Evolutionary conservation across 176 grass and related monocot genomes (phyloP).

Genomic region (Musa beccarii): DNA sequence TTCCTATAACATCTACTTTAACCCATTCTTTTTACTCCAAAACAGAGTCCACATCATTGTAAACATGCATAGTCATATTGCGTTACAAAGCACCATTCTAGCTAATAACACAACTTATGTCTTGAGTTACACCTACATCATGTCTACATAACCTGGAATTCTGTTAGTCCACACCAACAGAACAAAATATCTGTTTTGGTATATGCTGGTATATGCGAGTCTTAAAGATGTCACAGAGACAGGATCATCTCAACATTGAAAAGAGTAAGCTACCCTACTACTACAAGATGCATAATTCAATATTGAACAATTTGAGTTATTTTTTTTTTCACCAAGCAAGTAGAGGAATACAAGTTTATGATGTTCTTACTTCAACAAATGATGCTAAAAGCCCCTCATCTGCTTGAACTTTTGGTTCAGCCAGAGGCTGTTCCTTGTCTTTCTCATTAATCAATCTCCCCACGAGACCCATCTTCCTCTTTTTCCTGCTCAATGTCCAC

Average conservation of each 20-base stretch:
- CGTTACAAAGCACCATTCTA: neutral
- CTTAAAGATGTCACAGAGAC: neutral
- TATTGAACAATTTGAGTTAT: neutral
- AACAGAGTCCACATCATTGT: neutral
- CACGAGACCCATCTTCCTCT: constrained; percentile 36
- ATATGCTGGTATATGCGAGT: neutral
- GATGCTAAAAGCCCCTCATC: neutral
- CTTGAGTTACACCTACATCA: neutral
- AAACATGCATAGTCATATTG: neutral
- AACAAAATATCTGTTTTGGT: neutral
- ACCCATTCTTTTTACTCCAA: neutral
- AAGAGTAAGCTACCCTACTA: neutral
- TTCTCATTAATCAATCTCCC: constrained; percentile 31
- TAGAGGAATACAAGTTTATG: neutral
- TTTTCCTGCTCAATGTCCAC: constrained; percentile 38
- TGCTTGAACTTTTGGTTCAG: neutral
- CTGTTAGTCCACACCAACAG: neutral
- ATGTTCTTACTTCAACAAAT: neutral
- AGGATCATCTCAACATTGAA: neutral
- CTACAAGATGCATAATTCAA: neutral
- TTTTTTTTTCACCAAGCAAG: neutral
- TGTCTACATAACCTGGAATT: neutral
- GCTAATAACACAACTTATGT: neutral
- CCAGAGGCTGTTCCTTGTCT: constrained; percentile 25
- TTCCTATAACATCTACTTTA: neutral